Evolutionary conservation across 345 rosid species (phyloP).

Genomic region (Citrus medica): DNA sequence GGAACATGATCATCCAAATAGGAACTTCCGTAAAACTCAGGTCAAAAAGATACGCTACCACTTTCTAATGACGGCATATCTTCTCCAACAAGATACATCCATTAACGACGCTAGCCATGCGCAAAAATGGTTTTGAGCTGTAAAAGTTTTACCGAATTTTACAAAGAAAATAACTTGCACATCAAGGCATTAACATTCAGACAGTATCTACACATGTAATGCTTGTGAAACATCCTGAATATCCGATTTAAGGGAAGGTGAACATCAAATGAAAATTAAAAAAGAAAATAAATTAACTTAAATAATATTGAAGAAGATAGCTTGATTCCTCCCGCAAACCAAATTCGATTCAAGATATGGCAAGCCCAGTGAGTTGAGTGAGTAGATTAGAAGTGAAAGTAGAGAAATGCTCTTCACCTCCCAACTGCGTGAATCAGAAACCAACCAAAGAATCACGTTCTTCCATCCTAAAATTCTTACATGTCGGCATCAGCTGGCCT

Average conservation of each 20-base stretch:
- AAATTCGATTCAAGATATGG: slow-evolving; percentile 19
- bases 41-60: background rate
- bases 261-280: slow-evolving; percentile 7
- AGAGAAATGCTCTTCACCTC: slow-evolving; percentile 8
- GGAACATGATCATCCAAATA: background rate
- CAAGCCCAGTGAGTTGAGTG: background rate
- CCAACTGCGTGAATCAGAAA: slow-evolving; percentile 14
- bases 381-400: slow-evolving; percentile 17
- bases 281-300: slow-evolving; percentile 6
- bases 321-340: slow-evolving; percentile 29
- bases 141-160: slow-evolving; percentile 21
- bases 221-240: slow-evolving; percentile 22
- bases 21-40: background rate
- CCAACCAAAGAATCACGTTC: background rate
- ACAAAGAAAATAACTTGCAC: slow-evolving; percentile 16
- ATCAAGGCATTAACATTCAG: slow-evolving; percentile 22
- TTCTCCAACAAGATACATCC: slow-evolving; percentile 4
- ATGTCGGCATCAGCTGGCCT: background rate
- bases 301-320: slow-evolving; percentile 19
- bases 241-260: slow-evolving; percentile 14
- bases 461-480: slow-evolving; percentile 13
- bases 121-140: slow-evolving; percentile 17
- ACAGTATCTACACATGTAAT: slow-evolving; percentile 59
- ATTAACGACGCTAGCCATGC: slow-evolving; percentile 20
- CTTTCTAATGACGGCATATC: background rate